These are phyloP conservation scores for Coemansia sp. DNA, from an alignment of 192 early-diverging fungal genomes.

Conservation along the genomic window DNA sequence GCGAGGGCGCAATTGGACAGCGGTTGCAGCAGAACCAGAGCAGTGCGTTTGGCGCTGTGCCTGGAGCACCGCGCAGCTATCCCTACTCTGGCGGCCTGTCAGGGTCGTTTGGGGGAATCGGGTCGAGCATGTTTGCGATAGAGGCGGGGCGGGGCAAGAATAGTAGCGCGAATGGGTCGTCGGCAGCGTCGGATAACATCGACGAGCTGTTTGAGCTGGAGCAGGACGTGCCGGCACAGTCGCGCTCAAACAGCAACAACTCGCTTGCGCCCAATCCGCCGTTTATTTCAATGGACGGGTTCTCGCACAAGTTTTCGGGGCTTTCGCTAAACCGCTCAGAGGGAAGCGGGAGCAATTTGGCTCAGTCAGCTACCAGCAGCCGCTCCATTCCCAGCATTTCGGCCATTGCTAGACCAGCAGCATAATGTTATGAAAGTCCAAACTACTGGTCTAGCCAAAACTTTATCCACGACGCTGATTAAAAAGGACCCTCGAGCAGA, in stretches of 20 bases:
- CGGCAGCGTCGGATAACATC: constrained; percentile 37
- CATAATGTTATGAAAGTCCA: background rate
- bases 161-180: constrained; percentile 36
- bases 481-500: background rate
- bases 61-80: constrained; percentile 11
- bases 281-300: constrained; percentile 45
- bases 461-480: background rate
- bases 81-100: constrained; percentile 8
- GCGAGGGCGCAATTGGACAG: constrained; percentile 42
- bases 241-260: constrained; percentile 10
- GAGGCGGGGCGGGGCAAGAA: background rate
- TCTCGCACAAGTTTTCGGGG: constrained; percentile 36
- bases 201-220: constrained; percentile 54
- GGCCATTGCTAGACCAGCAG: constrained; percentile 33
- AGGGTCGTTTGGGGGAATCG: constrained; percentile 14
- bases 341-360: background rate
- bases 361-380: constrained; percentile 1
- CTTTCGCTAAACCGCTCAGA: constrained; percentile 29
- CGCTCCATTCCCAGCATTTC: constrained; percentile 27
- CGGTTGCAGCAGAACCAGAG: constrained; percentile 7
- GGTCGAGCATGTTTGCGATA: constrained; percentile 15
- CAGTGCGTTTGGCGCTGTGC: background rate
- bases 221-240: constrained; percentile 19
- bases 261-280: constrained; percentile 26
- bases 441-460: background rate